Evolutionary conservation across 1,284 basidiomycete species (phyloP), one percentile per base, ranked within the genome.

Genomic region (Inonotus obliquus): DNA sequence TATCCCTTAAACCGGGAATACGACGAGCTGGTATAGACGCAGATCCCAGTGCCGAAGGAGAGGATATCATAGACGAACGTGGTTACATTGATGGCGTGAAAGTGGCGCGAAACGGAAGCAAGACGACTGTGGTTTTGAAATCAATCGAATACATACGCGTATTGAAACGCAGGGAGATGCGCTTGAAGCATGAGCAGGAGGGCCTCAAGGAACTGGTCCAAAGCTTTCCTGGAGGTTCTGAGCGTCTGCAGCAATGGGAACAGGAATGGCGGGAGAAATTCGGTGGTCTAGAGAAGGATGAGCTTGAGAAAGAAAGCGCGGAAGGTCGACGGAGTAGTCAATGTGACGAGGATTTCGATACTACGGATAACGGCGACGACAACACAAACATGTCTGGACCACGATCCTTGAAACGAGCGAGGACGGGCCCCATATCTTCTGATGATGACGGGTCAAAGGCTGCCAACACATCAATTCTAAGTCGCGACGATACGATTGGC

Each of bases 1-100:
- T 64, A 13, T 49, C 55, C 67, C 69, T 63, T 79, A 81, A 72
- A 77, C 80, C 54, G 68, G 81, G 62, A 10, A 63, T 54, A 17
- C 62, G 62, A 9, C 53, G 59, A 14, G 41, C 39, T 37, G 59
- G 62, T 19, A 38, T 54, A 68, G 72, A 77, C 54, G 71, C 77
- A 63, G 73, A 72, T 47, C 71, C 72, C 66, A 67, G 72, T 61
- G 63, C 73, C 35, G 68, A 68, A 54, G 74, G 72, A 11, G 65
- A 71, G 51, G 85, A 88, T 67, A 75, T 82, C 1, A 82, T 89
- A 23, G 89, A 92, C 65, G 83, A 85, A 38, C 79, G 89, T 6
- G 90, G 90, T 1, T 90, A 85, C 66, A 86, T 90, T 4, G 90
- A 92, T 65, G 90, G 90, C 27, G 89, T 92, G 67, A 90, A 89